Percentiles rank a stretch among this genome's conserved stretches.
These are phyloP conservation scores for Dictyostelium firmibasis DNA, from an alignment of 78 protist genomes.

Conservation along the genomic window DNA sequence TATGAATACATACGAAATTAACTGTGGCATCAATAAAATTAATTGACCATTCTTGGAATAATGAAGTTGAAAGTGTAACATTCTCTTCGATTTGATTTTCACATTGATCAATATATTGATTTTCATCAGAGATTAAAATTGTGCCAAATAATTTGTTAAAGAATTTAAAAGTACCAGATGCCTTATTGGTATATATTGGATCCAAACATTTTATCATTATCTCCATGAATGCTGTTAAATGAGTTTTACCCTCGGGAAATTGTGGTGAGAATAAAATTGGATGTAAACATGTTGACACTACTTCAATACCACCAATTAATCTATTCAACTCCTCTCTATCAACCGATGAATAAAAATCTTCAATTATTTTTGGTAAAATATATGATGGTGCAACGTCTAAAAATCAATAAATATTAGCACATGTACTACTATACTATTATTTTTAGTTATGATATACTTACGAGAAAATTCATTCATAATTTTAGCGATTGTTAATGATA, in stretches of 20 bases:
- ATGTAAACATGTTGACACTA: conserved; percentile 56
- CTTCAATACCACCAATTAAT: conserved; percentile 52
- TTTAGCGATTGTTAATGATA: conserved; percentile 26
- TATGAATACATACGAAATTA: background rate
- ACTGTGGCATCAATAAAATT: conserved; percentile 23
- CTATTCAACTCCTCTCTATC: conserved; percentile 60
- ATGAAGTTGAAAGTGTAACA: conserved; percentile 37
- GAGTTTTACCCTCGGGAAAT: conserved; percentile 70
- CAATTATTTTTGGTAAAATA: conserved; percentile 20
- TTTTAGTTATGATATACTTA: no score
- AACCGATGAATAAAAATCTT: conserved; percentile 25
- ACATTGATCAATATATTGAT: background rate
- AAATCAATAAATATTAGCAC: no score
- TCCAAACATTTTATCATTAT: conserved; percentile 8
- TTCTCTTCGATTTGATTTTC: conserved; percentile 15
- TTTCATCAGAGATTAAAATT: conserved; percentile 36
- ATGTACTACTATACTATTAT: no score
- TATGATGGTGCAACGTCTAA: conserved; percentile 45
- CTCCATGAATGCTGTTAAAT: conserved; percentile 36
- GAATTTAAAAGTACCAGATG: conserved; percentile 69
- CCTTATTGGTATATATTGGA: conserved; percentile 59
- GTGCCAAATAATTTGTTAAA: conserved; percentile 33
- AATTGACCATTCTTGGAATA: conserved; percentile 54
- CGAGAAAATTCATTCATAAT: conserved; percentile 54
- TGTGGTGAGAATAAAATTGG: conserved; percentile 17